Evolutionary conservation across 805 yeast genomes (phyloP).

Genomic region (Saccharomyces kudriavzevii): DNA sequence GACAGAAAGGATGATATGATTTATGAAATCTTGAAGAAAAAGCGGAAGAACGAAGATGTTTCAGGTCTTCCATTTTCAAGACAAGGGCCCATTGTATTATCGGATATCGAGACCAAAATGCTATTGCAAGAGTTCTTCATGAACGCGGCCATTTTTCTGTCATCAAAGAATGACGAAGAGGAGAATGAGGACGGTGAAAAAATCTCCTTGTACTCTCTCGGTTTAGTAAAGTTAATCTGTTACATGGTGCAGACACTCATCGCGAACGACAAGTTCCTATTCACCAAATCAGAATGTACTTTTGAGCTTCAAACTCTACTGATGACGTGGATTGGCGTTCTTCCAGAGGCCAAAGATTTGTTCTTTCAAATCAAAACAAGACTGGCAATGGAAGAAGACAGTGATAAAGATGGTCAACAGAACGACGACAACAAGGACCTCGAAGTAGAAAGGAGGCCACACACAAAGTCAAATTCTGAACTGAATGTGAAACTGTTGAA

Average conservation of each 20-base stretch:
- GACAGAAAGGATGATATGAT: slow-evolving; percentile 3
- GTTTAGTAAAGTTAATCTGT: slow-evolving; percentile 50
- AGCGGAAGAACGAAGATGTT: slow-evolving; percentile 4
- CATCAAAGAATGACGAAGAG: slow-evolving; percentile 31
- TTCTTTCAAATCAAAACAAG: slow-evolving; percentile 36
- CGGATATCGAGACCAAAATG: slow-evolving; percentile 58
- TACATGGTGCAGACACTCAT: slow-evolving; percentile 51
- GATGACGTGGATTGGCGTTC: slow-evolving; percentile 54
- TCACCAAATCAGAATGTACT: slow-evolving; percentile 44
- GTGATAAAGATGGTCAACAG: neutral
- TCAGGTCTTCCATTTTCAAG: slow-evolving; percentile 40
- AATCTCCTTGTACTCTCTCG: slow-evolving; percentile 30
- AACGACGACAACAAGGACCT: slow-evolving; percentile 1
- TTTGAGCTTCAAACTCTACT: slow-evolving; percentile 54
- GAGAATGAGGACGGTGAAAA: slow-evolving; percentile 16
- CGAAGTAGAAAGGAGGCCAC: neutral
- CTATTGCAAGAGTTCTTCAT: slow-evolving; percentile 61
- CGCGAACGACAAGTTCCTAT: slow-evolving; percentile 36
- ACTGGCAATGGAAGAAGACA: slow-evolving; percentile 5
- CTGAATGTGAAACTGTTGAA: slow-evolving; percentile 17
- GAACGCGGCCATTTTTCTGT: slow-evolving; percentile 40
- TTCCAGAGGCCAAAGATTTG: slow-evolving; percentile 56
- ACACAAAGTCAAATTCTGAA: slow-evolving; percentile 1
- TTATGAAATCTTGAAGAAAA: slow-evolving; percentile 4
- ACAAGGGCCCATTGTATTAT: slow-evolving; percentile 44